phyloP scores from a whole-genome alignment of 768 basidiomycete species.

The Agaricus sinodeliciosus region DNA sequence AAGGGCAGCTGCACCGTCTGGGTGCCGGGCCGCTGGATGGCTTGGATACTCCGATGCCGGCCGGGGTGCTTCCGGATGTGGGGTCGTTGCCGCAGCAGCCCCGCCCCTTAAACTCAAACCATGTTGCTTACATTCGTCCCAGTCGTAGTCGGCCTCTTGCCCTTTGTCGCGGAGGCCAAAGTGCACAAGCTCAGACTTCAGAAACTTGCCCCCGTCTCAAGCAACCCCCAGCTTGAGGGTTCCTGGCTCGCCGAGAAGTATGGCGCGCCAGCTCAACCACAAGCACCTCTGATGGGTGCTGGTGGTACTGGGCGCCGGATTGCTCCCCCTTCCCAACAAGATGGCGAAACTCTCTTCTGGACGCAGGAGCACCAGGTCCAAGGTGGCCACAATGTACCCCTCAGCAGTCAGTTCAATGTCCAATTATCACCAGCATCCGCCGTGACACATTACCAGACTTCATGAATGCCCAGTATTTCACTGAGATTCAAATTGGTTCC shows the following conservation, averaged over 20 bases:
- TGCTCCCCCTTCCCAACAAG: constrained; percentile 25
- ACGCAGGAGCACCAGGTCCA: constrained; percentile 63
- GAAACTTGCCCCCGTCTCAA: constrained; percentile 63
- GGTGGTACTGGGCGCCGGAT: constrained; percentile 68
- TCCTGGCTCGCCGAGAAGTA: constrained; percentile 95
- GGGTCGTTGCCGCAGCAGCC: constrained; percentile 7
- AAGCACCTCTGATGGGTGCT: constrained; percentile 63
- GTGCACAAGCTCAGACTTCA: constrained; percentile 86
- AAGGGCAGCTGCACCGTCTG: not conserved
- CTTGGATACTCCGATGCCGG: not conserved
- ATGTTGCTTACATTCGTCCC: constrained; percentile 33
- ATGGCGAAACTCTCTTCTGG: constrained; percentile 67
- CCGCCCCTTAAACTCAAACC: not conserved
- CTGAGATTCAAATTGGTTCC: constrained; percentile 76
- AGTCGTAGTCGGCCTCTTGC: constrained; percentile 36
- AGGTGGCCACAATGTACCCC: constrained; percentile 82
- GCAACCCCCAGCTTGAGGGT: constrained; percentile 62
- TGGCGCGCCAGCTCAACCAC: constrained; percentile 41
- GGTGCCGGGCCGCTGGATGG: not conserved
- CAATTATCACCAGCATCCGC: not conserved
- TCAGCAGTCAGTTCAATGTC: constrained; percentile 64
- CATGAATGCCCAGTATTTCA: constrained; percentile 96
- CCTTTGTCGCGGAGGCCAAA: constrained; percentile 47
- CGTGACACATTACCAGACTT: constrained; percentile 54
- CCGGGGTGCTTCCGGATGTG: not conserved